Base-by-base conservation (phyloP, 163 green algal genomes). In the Scenedesmus sp. region DNA sequence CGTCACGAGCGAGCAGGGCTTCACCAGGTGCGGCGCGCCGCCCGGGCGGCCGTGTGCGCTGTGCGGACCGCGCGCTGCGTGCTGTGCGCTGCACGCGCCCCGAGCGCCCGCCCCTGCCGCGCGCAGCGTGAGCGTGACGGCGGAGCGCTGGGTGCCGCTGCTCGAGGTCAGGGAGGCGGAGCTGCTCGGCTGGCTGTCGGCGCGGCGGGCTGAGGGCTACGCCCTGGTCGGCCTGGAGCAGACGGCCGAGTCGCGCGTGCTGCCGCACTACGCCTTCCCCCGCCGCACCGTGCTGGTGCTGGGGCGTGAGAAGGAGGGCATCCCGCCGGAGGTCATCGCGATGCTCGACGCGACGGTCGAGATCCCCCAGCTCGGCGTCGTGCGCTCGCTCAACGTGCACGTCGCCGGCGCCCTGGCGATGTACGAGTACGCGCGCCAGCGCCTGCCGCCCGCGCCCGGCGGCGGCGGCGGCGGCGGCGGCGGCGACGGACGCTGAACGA, bases 351-450 rank as follows among this genome's bases (percentile, higher is more conserved):
- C 54, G 18, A 93, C 89, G 0, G 85, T 98, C 29, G 94, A 98
- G 84, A 98, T 99, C 26, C 95, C 95, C 3, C 95, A 98, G 85
- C 62, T 96, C 0, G 94, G 95, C 13, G 53, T 97, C 53, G 93
- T 98, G 45, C 82, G 94, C 4, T 96, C 88, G 0, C 87, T 98
- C 36, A 99, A 99, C 83, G 95, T 98, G 22, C 95, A 99, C 84
- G 95, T 99, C 20, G 91, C 70, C 29, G 96, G 87, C 1, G 93
- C 96, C 0, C 92, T 99, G 22, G 89, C 91, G 3, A 72, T 95
- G 54, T 98, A 95, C 71, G 93, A 98, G 63, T 99, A 96, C 85
- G 96, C 93, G 5, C 62, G 82, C 20, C 90, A 97, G 85, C 81
- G 72, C 24, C 75, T 77, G 60, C 36, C 28, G 39, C 6, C 6